Percentiles rank a stretch among this genome's conserved stretches.
phyloP scores from a whole-genome alignment of 116 monocot genomes.

The Cymodocea nodosa region DNA sequence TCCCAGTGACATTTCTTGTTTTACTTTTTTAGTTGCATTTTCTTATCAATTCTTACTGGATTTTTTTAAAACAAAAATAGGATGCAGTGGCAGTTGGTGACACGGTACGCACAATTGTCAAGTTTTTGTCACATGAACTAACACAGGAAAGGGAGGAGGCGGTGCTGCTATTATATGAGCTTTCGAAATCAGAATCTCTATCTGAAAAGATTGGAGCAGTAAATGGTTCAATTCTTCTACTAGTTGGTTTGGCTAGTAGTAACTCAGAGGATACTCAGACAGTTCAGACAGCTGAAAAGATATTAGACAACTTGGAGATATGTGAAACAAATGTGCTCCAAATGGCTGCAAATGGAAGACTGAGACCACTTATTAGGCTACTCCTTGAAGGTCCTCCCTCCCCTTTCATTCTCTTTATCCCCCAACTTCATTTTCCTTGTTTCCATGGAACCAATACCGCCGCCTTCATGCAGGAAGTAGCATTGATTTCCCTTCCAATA shows the following conservation, averaged over 20 bases:
- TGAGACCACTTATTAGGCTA: conserved; percentile 68
- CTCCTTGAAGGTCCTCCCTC: conserved; percentile 50
- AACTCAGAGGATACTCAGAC: conserved; percentile 55
- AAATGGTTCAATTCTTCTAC: conserved; percentile 66
- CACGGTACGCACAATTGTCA: conserved; percentile 70
- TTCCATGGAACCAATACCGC: too few relatives aligned
- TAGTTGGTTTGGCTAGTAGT: conserved; percentile 79
- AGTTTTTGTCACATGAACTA: conserved; percentile 62
- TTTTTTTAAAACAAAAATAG: conserved; percentile 19
- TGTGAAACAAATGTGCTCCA: conserved; percentile 68
- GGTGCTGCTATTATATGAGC: conserved; percentile 63
- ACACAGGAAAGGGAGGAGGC: conserved; percentile 73
- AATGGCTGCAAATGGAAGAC: conserved; percentile 90
- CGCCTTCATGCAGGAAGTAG: too few relatives aligned
- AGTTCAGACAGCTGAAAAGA: conserved; percentile 65
- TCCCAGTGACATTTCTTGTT: conserved; percentile 4
- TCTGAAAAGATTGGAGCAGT: conserved; percentile 79
- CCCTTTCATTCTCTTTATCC: too few relatives aligned
- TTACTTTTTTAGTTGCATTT: background rate
- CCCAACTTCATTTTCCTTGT: too few relatives aligned
- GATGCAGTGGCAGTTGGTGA: conserved; percentile 58
- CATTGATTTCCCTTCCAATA: too few relatives aligned
- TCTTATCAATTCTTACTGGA: conserved; percentile 4
- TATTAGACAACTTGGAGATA: conserved; percentile 63
- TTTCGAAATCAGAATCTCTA: conserved; percentile 62